A percentile compares a stretch with the other conserved stretches of the same genome.
These are phyloP conservation scores for Saccharum spontaneum DNA, from an alignment of 176 grass and related monocot species.

Conservation along the genomic window DNA sequence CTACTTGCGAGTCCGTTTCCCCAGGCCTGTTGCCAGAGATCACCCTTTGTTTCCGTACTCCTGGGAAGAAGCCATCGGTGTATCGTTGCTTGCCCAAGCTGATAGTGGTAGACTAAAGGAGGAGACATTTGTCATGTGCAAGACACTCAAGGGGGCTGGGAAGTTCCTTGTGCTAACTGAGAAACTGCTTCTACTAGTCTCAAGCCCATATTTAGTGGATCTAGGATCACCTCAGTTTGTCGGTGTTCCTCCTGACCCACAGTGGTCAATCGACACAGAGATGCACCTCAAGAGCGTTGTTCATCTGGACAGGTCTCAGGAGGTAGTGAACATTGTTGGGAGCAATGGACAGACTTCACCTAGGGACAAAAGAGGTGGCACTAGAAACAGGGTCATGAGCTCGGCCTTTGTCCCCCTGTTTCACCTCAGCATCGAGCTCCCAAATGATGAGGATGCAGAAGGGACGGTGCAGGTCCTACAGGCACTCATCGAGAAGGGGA, in stretches of 20 bases:
- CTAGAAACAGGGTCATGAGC: slow-evolving; percentile 55
- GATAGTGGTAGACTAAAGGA: slow-evolving; percentile 71
- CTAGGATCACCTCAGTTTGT: slow-evolving; percentile 58
- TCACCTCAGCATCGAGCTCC: slow-evolving; percentile 72
- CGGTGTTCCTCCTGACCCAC: slow-evolving; percentile 74
- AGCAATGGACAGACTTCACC: slow-evolving; percentile 72
- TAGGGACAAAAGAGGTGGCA: slow-evolving; percentile 54
- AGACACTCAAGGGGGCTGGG: slow-evolving; percentile 55
- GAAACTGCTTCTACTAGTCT: slow-evolving; percentile 64
- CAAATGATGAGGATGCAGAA: slow-evolving; percentile 71
- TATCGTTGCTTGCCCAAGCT: slow-evolving; percentile 68
- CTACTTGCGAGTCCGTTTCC: slow-evolving; percentile 59
- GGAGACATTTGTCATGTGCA: slow-evolving; percentile 87
- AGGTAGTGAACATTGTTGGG: slow-evolving; percentile 87
- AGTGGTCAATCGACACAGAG: slow-evolving; percentile 73
- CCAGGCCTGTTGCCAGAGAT: slow-evolving; percentile 62
- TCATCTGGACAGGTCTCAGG: slow-evolving; percentile 77
- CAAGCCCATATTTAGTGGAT: slow-evolving; percentile 59
- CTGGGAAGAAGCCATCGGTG: slow-evolving; percentile 87
- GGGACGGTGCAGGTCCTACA: slow-evolving; percentile 60
- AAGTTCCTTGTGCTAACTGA: slow-evolving; percentile 73
- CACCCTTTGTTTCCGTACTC: slow-evolving; percentile 71
- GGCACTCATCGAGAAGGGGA: slow-evolving; percentile 68
- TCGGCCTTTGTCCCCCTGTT: slow-evolving; percentile 68
- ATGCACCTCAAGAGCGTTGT: slow-evolving; percentile 80